Percentiles rank a stretch among this genome's conserved stretches.
phyloP scores from a whole-genome alignment of 208 protist genomes.

The Leishmania turanica region DNA sequence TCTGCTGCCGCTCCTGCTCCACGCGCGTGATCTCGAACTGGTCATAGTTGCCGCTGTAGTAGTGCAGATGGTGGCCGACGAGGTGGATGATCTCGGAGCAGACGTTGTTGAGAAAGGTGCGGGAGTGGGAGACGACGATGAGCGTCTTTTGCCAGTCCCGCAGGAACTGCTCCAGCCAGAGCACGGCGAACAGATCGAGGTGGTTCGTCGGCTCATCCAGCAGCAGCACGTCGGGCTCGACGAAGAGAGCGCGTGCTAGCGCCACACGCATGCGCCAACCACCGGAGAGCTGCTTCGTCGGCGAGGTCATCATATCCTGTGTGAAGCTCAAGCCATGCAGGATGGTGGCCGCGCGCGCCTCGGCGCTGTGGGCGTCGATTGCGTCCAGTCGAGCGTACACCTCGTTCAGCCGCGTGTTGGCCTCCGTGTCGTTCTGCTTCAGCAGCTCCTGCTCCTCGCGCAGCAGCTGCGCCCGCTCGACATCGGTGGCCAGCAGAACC shows the following conservation, averaged over 20 bases:
- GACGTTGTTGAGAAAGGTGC: constrained; percentile 97
- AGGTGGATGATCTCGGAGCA: constrained; percentile 95
- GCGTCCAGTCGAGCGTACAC: constrained; percentile 95
- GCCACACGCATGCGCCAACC: constrained; percentile 98
- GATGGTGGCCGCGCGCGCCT: constrained; percentile 86
- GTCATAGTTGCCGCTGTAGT: constrained; percentile 96
- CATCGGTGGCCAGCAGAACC: constrained; percentile 92
- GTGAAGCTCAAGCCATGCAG: constrained; percentile 95
- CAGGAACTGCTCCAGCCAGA: constrained; percentile 98
- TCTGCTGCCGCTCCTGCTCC: constrained; percentile 88
- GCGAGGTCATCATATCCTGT: constrained; percentile 91
- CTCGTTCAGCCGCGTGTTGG: constrained; percentile 86
- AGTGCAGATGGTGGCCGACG: constrained; percentile 76
- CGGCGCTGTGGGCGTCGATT: constrained; percentile 95
- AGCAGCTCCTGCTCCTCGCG: constrained; percentile 92
- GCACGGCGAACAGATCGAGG: constrained; percentile 96
- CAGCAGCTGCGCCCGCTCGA: constrained; percentile 92
- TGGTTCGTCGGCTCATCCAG: constrained; percentile 99
- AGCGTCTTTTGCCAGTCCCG: constrained; percentile 95
- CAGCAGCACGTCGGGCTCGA: constrained; percentile 95
- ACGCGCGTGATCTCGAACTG: constrained; percentile 91
- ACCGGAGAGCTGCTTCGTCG: constrained; percentile 91
- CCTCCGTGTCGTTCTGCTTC: constrained; percentile 76
- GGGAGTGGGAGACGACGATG: constrained; percentile 98
- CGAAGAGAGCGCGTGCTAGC: constrained; percentile 96